These are phyloP conservation scores for Salix koriyanagi DNA, from an alignment of 345 rosid species.

Conservation along the genomic window DNA sequence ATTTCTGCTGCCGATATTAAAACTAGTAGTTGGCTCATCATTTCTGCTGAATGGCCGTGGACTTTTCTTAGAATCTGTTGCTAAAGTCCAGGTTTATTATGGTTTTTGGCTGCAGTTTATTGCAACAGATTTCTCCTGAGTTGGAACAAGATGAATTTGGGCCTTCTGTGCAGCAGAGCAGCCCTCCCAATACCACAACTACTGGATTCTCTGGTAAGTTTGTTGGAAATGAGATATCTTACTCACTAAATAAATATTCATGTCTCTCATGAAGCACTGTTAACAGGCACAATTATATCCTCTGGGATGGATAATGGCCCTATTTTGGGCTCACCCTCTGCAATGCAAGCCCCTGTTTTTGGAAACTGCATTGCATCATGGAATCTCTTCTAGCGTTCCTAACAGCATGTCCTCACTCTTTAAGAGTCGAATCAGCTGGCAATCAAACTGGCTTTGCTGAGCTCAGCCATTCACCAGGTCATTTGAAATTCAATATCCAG, in stretches of 20 bases:
- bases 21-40: not conserved
- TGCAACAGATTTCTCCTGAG: slow-evolving; percentile 25
- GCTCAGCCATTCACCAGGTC: slow-evolving; percentile 47
- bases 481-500: slow-evolving; percentile 47
- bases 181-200: slow-evolving; percentile 32
- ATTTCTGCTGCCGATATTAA: not conserved
- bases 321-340: slow-evolving; percentile 42
- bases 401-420: slow-evolving; percentile 57
- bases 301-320: slow-evolving; percentile 51
- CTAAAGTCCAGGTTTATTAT: not conserved
- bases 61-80: slow-evolving; percentile 7
- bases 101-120: slow-evolving; percentile 25
- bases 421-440: slow-evolving; percentile 51
- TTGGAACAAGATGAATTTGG: slow-evolving; percentile 33
- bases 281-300: slow-evolving; percentile 38
- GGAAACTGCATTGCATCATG: slow-evolving; percentile 50
- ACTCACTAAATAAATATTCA: slow-evolving; percentile 4
- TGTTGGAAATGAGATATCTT: slow-evolving; percentile 9
- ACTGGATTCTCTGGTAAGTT: slow-evolving; percentile 38
- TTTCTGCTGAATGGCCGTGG: not conserved
- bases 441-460: slow-evolving; percentile 51
- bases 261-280: slow-evolving; percentile 18
- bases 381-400: slow-evolving; percentile 61
- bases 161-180: slow-evolving; percentile 25
- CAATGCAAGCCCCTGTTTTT: slow-evolving; percentile 45